A percentile compares a stretch with the other conserved stretches of the same genome.
Evolutionary conservation across 108 stramenopile genomes (phyloP).

Genomic region (Nitzschia sp.): DNA sequence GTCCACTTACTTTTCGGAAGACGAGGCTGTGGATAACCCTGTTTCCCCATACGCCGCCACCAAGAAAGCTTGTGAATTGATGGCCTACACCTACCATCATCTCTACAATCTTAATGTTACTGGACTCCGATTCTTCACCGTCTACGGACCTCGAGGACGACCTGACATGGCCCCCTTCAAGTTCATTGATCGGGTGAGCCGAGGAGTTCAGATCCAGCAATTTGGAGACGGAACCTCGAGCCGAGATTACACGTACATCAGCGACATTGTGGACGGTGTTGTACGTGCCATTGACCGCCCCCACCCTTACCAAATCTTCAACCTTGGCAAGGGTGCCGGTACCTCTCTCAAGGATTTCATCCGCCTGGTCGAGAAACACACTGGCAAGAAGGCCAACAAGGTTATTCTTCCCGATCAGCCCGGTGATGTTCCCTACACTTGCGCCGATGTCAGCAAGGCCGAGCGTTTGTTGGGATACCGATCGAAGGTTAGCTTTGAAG

Average conservation of each 20-base stretch:
- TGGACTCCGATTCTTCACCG: conserved; percentile 95
- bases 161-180: conserved; percentile 99
- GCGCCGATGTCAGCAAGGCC: conserved; percentile 91
- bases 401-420: conserved; percentile 86
- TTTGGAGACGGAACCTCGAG: conserved; percentile 91
- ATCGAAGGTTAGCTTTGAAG: conserved; percentile 86
- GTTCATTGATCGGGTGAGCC: conserved; percentile 93
- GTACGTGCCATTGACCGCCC: conserved; percentile 86
- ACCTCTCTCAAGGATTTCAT: conserved; percentile 86
- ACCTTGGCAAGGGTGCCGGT: conserved; percentile 89
- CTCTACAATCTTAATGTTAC: conserved; percentile 86
- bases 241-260: conserved; percentile 94
- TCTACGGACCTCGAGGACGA: conserved; percentile 96
- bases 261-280: conserved; percentile 92
- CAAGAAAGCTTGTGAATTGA: conserved; percentile 90
- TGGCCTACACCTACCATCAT: conserved; percentile 91
- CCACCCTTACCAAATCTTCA: conserved; percentile 87
- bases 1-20: conserved; percentile 85
- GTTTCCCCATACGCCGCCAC: conserved; percentile 66
- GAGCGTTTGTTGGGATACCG: conserved; percentile 75
- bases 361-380: conserved; percentile 70
- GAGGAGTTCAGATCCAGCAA: conserved; percentile 93
- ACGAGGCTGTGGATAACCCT: conserved; percentile 88
- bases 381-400: conserved; percentile 81
- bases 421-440: conserved; percentile 93